Evolutionary conservation across 257 asterid species (phyloP).

Genomic region (Mentha longifolia): DNA sequence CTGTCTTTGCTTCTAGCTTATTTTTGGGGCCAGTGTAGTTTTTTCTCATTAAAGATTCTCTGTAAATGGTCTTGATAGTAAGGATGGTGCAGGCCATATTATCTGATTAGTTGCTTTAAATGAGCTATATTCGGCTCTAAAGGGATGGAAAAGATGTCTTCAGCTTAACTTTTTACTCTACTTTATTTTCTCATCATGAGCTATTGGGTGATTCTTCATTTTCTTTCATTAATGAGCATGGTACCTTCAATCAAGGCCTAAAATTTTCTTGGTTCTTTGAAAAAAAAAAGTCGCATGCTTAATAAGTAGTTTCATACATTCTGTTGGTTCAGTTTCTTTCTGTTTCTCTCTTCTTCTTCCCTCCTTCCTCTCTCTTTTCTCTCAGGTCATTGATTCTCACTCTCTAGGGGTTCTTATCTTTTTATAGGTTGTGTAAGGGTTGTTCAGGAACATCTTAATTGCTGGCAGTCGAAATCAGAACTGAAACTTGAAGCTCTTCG

Average conservation of each 20-base stretch:
- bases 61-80: not conserved
- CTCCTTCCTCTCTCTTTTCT: conserved; percentile 9
- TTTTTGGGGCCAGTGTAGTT: not conserved
- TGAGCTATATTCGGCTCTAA: not conserved
- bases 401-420: conserved; percentile 25
- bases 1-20: not conserved
- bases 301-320: not conserved
- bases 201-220: conserved; percentile 12
- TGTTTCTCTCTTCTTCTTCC: not conserved
- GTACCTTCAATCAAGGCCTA: not conserved
- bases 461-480: conserved; percentile 92
- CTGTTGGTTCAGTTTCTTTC: conserved; percentile 16
- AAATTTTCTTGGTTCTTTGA: conserved; percentile 1
- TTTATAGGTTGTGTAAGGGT: conserved; percentile 76
- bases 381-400: conserved; percentile 10
- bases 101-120: not conserved
- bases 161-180: not conserved
- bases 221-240: not conserved
- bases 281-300: not conserved
- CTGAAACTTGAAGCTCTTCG: conserved; percentile 80
- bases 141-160: conserved; percentile 4
- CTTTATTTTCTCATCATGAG: not conserved
- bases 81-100: not conserved
- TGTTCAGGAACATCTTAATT: conserved; percentile 75
- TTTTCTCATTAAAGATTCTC: not conserved